Conservation (phyloP, 2,329 filamentous ascomycete species). For the Eurotiales sp. region DNA sequence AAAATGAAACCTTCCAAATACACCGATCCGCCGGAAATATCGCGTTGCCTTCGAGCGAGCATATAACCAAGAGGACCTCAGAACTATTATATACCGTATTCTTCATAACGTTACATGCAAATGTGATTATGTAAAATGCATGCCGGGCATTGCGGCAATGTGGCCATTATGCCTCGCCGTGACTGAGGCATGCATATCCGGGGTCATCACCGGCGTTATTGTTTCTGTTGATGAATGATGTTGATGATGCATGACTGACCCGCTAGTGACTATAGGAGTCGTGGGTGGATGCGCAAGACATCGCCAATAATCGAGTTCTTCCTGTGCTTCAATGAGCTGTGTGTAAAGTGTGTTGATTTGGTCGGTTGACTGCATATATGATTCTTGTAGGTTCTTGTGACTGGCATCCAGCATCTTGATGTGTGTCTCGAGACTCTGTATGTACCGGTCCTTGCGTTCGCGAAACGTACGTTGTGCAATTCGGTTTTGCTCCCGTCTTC, state of each 20-base stretch:
- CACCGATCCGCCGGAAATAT: too few relatives aligned
- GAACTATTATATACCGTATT: too few relatives aligned
- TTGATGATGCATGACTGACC: too few relatives aligned
- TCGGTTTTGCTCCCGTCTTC: constrained; percentile 76
- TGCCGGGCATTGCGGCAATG: background rate
- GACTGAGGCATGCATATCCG: background rate
- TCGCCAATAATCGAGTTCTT: constrained; percentile 13
- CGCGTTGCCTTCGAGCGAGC: too few relatives aligned
- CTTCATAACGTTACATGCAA: too few relatives aligned
- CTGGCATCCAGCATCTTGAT: constrained; percentile 14
- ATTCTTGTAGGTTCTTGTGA: constrained; percentile 11
- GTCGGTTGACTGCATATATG: constrained; percentile 13
- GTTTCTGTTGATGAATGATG: background rate
- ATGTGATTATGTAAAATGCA: background rate
- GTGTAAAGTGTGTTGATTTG: constrained; percentile 13
- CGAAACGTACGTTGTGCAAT: constrained; percentile 84
- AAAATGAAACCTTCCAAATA: too few relatives aligned
- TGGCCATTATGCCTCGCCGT: background rate
- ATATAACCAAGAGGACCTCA: too few relatives aligned
- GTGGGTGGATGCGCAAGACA: constrained; percentile 10
- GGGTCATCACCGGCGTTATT: background rate
- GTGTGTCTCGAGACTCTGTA: constrained; percentile 68
- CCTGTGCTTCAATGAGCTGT: constrained; percentile 10
- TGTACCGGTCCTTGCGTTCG: constrained; percentile 81
- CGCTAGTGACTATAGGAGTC: too few relatives aligned